phyloP scores from a whole-genome alignment of 2,329 filamentous ascomycete species.

The Fusarium sp. region DNA sequence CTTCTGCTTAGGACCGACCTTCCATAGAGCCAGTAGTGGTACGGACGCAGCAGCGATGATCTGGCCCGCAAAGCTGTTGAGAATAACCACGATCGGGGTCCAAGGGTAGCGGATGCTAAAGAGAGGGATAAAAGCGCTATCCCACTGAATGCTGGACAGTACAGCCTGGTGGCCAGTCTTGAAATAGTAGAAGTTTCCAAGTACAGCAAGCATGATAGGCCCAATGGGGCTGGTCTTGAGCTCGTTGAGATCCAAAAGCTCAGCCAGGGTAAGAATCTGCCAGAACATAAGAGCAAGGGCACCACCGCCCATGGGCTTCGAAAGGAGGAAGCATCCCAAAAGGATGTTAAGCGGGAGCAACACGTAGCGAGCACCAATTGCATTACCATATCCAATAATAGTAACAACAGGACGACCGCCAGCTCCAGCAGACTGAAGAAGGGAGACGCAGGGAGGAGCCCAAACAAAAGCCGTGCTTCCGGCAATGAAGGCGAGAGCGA shows the following conservation, averaged over 20 bases:
- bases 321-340: conserved; percentile 79
- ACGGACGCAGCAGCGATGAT: conserved; percentile 83
- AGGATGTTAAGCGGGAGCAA: conserved; percentile 83
- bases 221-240: conserved; percentile 78
- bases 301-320: conserved; percentile 94
- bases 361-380: conserved; percentile 91
- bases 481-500: conserved; percentile 83
- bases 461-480: conserved; percentile 87
- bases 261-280: conserved; percentile 84
- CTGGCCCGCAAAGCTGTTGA: conserved; percentile 91
- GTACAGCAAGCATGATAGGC: conserved; percentile 83
- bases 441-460: conserved; percentile 84
- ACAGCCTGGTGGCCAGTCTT: conserved; percentile 96
- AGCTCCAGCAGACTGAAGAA: conserved; percentile 63
- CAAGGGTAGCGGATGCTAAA: conserved; percentile 87
- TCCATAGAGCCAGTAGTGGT: conserved; percentile 88
- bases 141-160: conserved; percentile 92
- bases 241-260: conserved; percentile 69
- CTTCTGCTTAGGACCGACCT: conserved; percentile 78
- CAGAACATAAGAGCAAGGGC: conserved; percentile 84
- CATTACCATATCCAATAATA: conserved; percentile 90
- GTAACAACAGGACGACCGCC: conserved; percentile 68
- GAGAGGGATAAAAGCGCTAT: conserved; percentile 90
- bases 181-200: conserved; percentile 96
- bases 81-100: conserved; percentile 80